Base-by-base conservation (phyloP, 352 stramenopile genomes). In the Phytophthora syringae region DNA sequence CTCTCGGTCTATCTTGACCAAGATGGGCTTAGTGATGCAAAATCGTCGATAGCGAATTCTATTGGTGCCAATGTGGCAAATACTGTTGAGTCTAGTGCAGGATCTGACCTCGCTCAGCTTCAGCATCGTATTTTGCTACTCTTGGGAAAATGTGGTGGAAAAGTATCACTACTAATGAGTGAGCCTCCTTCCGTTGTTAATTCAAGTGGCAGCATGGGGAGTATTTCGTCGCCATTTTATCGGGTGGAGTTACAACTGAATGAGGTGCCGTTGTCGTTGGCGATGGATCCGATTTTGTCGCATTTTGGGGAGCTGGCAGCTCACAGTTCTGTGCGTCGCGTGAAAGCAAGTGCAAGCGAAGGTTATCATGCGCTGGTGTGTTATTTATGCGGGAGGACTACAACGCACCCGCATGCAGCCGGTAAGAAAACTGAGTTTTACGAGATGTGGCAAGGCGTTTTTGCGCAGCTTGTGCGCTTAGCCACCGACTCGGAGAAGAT, bases 401-500 rank as follows among this genome's bases (percentile, higher is more conserved):
- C 73, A 9, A 93, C 80, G 10, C 70, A 88, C 59, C 83, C 84
- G 2, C 80, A 91, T 58, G 59, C 71, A 37, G 77, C 67, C 28
- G 82, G 80, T 18, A 76, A 72, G 30, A 92, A 91, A 67, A 89
- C 83, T 1, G 71, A 73, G 7, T 93, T 88, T 65, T 83, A 79
- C 42, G 53, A 75, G 30, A 55, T 89, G 11, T 95, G 87, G 87
- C 52, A 72, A 21, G 48, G 37, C 13, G 61, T 82, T 37, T 85
- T 92, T 63, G 69, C 79, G 6, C 75, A 61, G 4, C 24, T 93
- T n/a, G 28, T 94, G 21, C 53, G 50, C 0, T 70, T 95, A 25
- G 80, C 84, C 30, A 82, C 82, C 16, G 85, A 95, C 49, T 30
- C 79, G 4, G 85, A 94, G 24, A 92, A 86, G 49, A 82, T 95